Evolutionary conservation across 116 monocot species (phyloP).

Genomic region (Cymodocea nodosa): DNA sequence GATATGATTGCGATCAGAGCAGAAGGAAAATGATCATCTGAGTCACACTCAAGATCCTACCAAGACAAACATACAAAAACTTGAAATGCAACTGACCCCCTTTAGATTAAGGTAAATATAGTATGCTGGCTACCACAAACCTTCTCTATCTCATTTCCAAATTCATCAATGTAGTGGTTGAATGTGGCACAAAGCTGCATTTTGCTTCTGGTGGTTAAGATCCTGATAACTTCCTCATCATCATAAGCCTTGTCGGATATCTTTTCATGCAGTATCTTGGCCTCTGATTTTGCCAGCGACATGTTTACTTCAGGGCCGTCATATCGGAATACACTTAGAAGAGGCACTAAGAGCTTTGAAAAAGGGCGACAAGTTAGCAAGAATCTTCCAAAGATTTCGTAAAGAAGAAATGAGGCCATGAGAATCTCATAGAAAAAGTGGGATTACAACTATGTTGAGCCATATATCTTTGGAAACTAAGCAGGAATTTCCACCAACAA

Average conservation of each 20-base stretch:
- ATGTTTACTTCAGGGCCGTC: constrained; percentile 56
- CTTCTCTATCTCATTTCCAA: constrained; percentile 17
- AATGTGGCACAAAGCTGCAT: constrained; percentile 67
- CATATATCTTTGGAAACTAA: no score
- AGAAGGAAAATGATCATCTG: constrained; percentile 8
- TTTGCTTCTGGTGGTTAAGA: constrained; percentile 78
- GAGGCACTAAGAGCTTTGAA: constrained; percentile 55
- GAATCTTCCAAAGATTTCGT: not conserved
- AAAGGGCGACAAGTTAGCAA: not conserved
- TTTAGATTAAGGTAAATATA: no score
- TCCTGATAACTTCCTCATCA: constrained; percentile 68
- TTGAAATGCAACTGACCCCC: not conserved
- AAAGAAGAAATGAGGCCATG: not conserved
- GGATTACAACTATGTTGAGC: no score
- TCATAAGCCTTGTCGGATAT: constrained; percentile 47
- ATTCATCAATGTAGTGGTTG: constrained; percentile 60
- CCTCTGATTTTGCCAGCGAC: constrained; percentile 61
- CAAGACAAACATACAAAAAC: no score
- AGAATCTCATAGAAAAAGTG: no score
- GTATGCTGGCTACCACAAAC: not conserved
- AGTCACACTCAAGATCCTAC: constrained; percentile 10
- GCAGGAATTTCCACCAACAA: no score
- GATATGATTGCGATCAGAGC: not conserved
- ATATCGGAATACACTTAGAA: constrained; percentile 54
- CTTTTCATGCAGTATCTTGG: constrained; percentile 59